A percentile compares a stretch with the other conserved stretches of the same genome.
phyloP scores from a whole-genome alignment of 164 flowering plant genomes.

The Protea cynaroides region DNA sequence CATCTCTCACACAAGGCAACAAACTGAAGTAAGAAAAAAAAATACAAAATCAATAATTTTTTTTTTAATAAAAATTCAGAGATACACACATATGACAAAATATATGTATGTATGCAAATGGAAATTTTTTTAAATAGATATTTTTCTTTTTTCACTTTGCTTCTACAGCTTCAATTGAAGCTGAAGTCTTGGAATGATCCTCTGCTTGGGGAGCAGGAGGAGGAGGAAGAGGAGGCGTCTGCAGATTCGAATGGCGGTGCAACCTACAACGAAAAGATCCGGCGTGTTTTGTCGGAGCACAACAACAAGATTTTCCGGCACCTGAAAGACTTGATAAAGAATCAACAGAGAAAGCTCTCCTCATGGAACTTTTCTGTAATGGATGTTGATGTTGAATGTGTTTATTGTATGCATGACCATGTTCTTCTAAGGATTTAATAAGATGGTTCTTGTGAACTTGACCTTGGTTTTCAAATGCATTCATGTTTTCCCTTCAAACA shows the following conservation, averaged over 20 bases:
- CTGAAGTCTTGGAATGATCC: neutral
- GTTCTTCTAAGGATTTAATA: too few species aligned
- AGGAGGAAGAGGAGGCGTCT: neutral
- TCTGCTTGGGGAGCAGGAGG: neutral
- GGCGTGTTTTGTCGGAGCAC: conserved; percentile 16
- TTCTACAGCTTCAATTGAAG: neutral
- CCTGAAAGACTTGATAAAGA: conserved; percentile 9
- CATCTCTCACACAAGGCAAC: too few species aligned
- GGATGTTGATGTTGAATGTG: neutral
- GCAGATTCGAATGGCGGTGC: conserved; percentile 4
- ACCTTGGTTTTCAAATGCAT: neutral
- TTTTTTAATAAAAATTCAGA: too few species aligned
- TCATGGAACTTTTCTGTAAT: conserved; percentile 3
- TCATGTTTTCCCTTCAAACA: neutral
- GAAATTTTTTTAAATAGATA: too few species aligned
- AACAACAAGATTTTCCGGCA: conserved; percentile 10
- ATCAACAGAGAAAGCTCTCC: conserved; percentile 13
- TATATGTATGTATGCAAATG: too few species aligned
- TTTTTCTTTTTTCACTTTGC: neutral
- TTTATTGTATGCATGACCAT: too few species aligned
- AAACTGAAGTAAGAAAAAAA: too few species aligned
- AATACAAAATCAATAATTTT: too few species aligned
- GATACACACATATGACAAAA: too few species aligned
- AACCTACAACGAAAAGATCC: conserved; percentile 21
- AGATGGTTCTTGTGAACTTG: neutral